Evolutionary conservation across 2,329 filamentous ascomycete genomes (phyloP), one percentile per base, ranked within the genome.

Genomic region (Pyricularia grisea): DNA sequence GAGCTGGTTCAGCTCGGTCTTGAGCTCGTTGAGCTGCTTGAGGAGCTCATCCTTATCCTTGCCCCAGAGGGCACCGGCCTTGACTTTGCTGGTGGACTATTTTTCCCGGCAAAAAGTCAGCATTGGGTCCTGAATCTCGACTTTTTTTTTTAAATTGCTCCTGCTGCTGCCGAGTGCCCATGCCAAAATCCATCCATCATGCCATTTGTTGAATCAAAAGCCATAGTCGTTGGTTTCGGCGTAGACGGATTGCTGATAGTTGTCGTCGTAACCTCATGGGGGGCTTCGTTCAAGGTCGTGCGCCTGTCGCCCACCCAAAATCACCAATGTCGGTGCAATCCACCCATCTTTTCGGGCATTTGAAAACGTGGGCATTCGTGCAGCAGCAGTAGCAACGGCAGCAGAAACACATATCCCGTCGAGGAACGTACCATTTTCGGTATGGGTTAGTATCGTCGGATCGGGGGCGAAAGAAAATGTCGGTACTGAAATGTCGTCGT

Each of bases 41-140:
- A 89, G 88, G 84, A 99, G 88, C 79, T 99, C 96, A 81, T 97
- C 93, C 91, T 98, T 98, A 91, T 88, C 94, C 93, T 99, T 99
- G 87, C 89, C 90, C 95, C 95, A 98, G 84, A 99, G 93, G 86
- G 92, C 88, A 85, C 88, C 89, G 83, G 94, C 90, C 92, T 97
- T 98, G 85, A 99, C 93, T 89, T 90, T 90, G 78, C 80, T 78
- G 77, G 82, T 81, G 81, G 84, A 85, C 83, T 88, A 79, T n/a
- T 68, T 68, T 50, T 58, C n/a, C 50, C 67, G 28, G 28, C 23
- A 58, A 33, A 63, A 68, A 23, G 67, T 68, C 50, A 68, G 67
- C 55, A 25, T 63, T 63, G 25, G 25, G 60, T 28, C 60, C 60
- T 28, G 60, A n/a, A 4, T 63, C 11, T 63, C 12, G 23, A 27